Base-by-base conservation (phyloP, 2,329 filamentous ascomycete species). In the Nectriaceae sp. region DNA sequence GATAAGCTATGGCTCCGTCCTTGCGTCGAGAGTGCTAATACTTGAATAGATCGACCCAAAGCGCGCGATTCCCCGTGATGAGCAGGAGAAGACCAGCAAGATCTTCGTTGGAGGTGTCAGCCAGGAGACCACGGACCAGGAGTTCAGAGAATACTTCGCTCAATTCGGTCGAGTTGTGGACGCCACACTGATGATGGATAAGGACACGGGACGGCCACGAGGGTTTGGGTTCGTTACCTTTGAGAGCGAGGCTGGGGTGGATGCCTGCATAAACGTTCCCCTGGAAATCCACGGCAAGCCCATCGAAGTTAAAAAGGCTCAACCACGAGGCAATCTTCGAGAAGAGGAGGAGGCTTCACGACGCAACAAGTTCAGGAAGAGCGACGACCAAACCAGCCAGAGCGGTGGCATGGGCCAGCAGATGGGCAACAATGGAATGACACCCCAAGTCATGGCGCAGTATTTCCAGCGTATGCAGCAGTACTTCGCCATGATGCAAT, bases 381-480 rank as follows among this genome's bases (percentile, higher is more conserved):
- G 72, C 38, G 72, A 74, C 38, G 72, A 74, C 36, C 74, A 77
- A 13, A 69, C 75, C 35, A 65, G 62, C 18, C 69, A 72, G 49
- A 57, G 64, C 18, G 57, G 64, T 15, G 68, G 65, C 26, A 71
- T 72, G 70, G 66, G 65, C 19, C 70, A 71, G 51, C 71, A 74
- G 52, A 72, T 73, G 69, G 73, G 67, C 40, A 70, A 74, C 64
- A 67, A 77, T 43, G 87, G 88, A 54, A 95, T 97, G 89, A 95
- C 89, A 18, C 93, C 93, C 1, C 91, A 96, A 64, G 87, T 96
- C 77, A 97, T 97, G 91, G 94, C 94, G 3, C 92, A 97, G 69
- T 97, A 97, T 73, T 96, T 94, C 84, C 90, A 96, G 69, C 85
- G 92, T 40, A 97, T 99, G 93, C 94, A 99, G 71, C 90, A 96